Evolutionary conservation across 208 protist species (phyloP), one percentile per base, ranked within the genome.

Genomic region (Trypanosoma platydactyli): DNA sequence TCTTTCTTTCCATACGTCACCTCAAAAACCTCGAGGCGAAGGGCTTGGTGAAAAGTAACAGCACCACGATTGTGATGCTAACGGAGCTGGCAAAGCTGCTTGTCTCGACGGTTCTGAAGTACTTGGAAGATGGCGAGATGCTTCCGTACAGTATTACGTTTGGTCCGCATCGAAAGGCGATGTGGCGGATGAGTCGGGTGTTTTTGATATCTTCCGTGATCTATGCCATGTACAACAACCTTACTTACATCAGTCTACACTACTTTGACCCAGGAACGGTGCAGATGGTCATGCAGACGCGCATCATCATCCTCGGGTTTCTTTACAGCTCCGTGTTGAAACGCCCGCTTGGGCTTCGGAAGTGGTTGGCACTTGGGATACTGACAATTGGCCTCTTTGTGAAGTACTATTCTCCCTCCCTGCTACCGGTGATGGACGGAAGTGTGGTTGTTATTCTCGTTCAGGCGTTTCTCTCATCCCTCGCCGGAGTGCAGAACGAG

Each of bases 141-240:
- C 49, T 85, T 0, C 67, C 55, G 0, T 58, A 59, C 3, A 80
- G 42, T 35, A 52, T 87, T 7, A 74, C 79, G 45, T 68, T 59
- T 41, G 70, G 62, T 15, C 13, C 15, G 3, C 3, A 73, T 18
- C 64, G 79, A 0, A 12, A 59, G 9, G 64, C 57, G 38, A 38
- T 84, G 27, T 93, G 81, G 82, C 53, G 59, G 15, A 68, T 68
- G 13, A 78, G 86, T 22, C 33, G 81, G 3, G 42, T 70, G 12
- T 92, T 86, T 62, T 55, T 79, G 12, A 49, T 89, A 0, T 76
- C 83, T 1, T 73, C 87, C 5, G 50, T 88, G 18, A 63, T 89
- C n/a, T 95, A 95, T 67, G 80, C 79, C 5, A 62, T 95, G 15
- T 92, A 92, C 72, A 89, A 95, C 76, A 94, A 94, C 69, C 18